phyloP scores from a whole-genome alignment of 805 yeast species.

The Spathaspora gorwiae region DNA sequence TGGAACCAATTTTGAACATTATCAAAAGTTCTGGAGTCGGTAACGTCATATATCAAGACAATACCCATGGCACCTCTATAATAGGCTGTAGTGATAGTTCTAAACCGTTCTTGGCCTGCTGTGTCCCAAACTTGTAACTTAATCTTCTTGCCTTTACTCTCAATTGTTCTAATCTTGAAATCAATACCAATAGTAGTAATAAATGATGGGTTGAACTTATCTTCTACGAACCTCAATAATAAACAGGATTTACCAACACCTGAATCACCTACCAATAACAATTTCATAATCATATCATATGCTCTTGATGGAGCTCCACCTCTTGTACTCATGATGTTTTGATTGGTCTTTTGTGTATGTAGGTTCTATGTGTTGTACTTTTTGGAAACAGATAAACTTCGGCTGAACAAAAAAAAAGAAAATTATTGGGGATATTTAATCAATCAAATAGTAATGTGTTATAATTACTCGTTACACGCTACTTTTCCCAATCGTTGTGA shows the following conservation, averaged over 20 bases:
- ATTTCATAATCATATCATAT: conserved; percentile 87
- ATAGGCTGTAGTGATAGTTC: conserved; percentile 91
- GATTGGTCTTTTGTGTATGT: too few relatives aligned
- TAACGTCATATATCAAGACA: conserved; percentile 76
- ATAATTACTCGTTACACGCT: too few relatives aligned
- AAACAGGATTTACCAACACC: conserved; percentile 88
- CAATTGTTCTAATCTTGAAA: conserved; percentile 94
- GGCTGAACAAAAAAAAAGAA: too few relatives aligned
- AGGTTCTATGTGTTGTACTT: too few relatives aligned
- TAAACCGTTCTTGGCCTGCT: conserved; percentile 94
- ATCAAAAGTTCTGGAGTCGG: conserved; percentile 87
- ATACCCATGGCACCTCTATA: conserved; percentile 90
- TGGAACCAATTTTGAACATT: conserved; percentile 93
- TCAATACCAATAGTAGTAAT: conserved; percentile 98
- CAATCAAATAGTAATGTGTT: too few relatives aligned
- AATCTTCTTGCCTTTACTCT: conserved; percentile 85
- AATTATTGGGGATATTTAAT: too few relatives aligned
- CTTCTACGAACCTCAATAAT: conserved; percentile 88
- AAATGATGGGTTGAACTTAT: conserved; percentile 92
- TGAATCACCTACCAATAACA: conserved; percentile 90
- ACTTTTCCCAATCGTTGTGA: too few relatives aligned
- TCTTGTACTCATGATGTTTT: conserved; percentile 47
- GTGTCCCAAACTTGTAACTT: conserved; percentile 97
- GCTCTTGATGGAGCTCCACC: conserved; percentile 53
- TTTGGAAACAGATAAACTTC: too few relatives aligned